These are phyloP conservation scores for Prunus davidiana DNA, from an alignment of 306 rosid genomes.

Conservation along the genomic window DNA sequence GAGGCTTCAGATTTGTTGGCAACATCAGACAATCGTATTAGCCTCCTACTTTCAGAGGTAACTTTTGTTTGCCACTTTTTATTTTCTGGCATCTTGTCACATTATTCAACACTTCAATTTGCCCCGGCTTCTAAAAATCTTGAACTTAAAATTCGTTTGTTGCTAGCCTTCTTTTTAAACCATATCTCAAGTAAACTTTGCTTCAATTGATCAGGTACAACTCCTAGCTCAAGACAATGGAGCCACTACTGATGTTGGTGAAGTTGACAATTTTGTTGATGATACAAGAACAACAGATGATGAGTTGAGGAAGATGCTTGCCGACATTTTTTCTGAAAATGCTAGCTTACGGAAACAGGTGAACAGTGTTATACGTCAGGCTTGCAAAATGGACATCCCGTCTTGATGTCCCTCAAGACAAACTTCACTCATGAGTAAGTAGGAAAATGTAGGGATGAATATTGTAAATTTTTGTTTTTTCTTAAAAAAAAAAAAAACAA, in stretches of 20 bases:
- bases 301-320: conserved; percentile 61
- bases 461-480: conserved; percentile 26
- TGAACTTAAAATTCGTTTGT: neutral
- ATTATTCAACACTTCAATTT: conserved; percentile 6
- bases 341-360: conserved; percentile 86
- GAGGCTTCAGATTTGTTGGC: conserved; percentile 56
- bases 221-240: conserved; percentile 43
- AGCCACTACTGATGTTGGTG: conserved; percentile 32
- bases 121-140: neutral
- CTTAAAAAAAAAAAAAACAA: neutral
- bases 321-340: conserved; percentile 61
- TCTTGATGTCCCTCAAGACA: conserved; percentile 34
- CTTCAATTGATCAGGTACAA: conserved; percentile 53
- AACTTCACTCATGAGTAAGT: conserved; percentile 35
- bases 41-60: conserved; percentile 72
- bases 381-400: conserved; percentile 41
- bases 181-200: neutral
- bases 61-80: neutral
- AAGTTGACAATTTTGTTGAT: conserved; percentile 28
- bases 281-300: conserved; percentile 37
- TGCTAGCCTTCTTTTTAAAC: neutral
- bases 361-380: conserved; percentile 39
- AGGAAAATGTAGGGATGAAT: conserved; percentile 36
- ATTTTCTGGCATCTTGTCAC: conserved; percentile 3
- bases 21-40: conserved; percentile 59